phyloP scores from a whole-genome alignment of 345 rosid species.

The Aurinia saxatilis region DNA sequence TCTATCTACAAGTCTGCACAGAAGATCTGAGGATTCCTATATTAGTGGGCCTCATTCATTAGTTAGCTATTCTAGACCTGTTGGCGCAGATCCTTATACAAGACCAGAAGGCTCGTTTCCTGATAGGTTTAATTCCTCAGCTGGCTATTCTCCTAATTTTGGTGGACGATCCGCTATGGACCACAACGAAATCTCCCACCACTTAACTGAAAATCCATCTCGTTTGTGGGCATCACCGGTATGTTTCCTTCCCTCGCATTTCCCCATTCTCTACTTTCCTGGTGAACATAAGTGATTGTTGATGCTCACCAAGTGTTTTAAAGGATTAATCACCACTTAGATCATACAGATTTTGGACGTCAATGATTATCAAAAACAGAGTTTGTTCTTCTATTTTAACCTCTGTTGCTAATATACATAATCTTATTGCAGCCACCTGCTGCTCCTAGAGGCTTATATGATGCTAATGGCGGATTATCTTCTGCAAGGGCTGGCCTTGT shows the following conservation, averaged over 20 bases:
- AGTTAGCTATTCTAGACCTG: conserved; percentile 16
- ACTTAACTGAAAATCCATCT: conserved; percentile 43
- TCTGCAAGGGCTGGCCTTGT: conserved; percentile 50
- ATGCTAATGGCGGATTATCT: conserved; percentile 47
- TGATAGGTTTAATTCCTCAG: conserved; percentile 26
- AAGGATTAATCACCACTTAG: neutral
- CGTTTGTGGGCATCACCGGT: conserved; percentile 63
- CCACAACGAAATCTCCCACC: conserved; percentile 41
- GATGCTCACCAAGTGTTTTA: neutral
- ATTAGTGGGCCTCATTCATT: conserved; percentile 10
- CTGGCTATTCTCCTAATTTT: conserved; percentile 34
- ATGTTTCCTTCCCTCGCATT: conserved; percentile 22
- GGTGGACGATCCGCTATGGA: conserved; percentile 35
- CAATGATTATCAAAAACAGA: neutral
- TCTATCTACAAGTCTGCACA: conserved; percentile 19
- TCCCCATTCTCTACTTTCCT: neutral
- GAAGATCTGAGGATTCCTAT: conserved; percentile 26
- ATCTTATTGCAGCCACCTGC: conserved; percentile 26
- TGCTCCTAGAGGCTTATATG: conserved; percentile 40
- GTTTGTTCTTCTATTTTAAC: neutral
- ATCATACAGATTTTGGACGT: neutral
- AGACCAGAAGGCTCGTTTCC: conserved; percentile 20
- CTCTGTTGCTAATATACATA: conserved; percentile 10
- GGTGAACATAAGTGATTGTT: conserved; percentile 8
- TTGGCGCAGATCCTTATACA: conserved; percentile 16